Conservation (phyloP, 2,329 filamentous ascomycete species). For the Colletotrichum trifolii region DNA sequence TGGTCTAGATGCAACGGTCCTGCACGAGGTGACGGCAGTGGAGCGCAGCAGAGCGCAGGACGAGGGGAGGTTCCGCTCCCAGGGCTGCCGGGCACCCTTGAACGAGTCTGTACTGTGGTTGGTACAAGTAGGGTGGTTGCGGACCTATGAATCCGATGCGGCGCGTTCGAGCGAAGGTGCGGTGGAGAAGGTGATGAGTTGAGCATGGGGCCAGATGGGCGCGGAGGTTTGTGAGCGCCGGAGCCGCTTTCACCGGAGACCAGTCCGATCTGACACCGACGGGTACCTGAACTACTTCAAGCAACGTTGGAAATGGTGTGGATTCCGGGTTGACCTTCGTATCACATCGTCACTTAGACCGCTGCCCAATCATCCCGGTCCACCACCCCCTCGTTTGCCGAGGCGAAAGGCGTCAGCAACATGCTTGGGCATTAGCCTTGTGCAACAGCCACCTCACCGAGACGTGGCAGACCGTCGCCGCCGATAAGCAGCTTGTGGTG, state of each 20-base stretch:
- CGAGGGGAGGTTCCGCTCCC: conserved; percentile 11
- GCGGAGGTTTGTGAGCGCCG: conserved; percentile 21
- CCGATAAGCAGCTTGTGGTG: neutral
- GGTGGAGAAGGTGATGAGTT: conserved; percentile 13
- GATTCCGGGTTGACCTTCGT: neutral
- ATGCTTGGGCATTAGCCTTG: neutral
- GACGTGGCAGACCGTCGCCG: neutral
- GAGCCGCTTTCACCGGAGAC: conserved; percentile 15
- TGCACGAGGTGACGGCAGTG: neutral
- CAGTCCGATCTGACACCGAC: neutral
- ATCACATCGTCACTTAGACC: neutral
- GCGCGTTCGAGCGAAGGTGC: neutral
- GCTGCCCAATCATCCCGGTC: neutral
- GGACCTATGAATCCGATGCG: neutral
- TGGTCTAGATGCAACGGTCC: conserved; percentile 15
- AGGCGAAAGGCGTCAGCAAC: neutral
- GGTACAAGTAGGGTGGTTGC: neutral
- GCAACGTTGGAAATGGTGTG: neutral
- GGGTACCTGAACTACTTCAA: conserved; percentile 12
- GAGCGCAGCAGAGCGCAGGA: neutral
- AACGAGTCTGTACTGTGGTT: neutral
- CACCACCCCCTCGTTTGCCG: neutral
- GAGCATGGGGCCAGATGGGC: conserved; percentile 16
- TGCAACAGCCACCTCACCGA: neutral
- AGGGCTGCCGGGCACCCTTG: conserved; percentile 21